These are phyloP conservation scores for Colletotrichum salicis DNA, from an alignment of 2,329 filamentous ascomycete genomes.

Conservation along the genomic window DNA sequence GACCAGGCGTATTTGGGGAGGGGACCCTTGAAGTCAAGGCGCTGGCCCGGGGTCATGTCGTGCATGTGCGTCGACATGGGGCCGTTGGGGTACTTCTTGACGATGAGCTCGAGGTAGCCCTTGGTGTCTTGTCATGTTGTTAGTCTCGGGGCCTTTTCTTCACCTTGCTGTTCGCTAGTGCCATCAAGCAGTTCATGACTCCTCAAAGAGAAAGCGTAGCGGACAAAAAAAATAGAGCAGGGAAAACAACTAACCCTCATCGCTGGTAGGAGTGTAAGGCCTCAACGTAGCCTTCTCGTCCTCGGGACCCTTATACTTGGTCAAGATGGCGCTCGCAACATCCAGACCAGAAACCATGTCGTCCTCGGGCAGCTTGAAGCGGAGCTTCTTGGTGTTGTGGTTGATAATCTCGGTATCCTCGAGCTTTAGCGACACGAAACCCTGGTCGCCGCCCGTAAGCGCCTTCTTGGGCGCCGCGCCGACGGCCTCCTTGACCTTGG, in stretches of 20 bases:
- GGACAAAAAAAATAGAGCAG: not conserved
- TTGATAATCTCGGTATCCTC: constrained; percentile 83
- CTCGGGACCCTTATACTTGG: constrained; percentile 88
- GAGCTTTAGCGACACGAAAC: constrained; percentile 84
- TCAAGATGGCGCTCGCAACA: constrained; percentile 87
- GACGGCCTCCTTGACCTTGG: constrained; percentile 59
- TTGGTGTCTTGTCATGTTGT: constrained; percentile 69
- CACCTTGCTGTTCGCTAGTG: not conserved
- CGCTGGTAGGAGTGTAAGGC: constrained; percentile 92
- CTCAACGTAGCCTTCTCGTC: constrained; percentile 87
- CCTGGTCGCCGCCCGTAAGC: constrained; percentile 88
- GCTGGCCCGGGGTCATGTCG: constrained; percentile 82
- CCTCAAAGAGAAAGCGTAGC: not conserved
- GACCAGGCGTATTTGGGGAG: constrained; percentile 93
- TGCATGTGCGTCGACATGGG: constrained; percentile 93
- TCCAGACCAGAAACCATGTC: constrained; percentile 86
- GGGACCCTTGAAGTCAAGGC: constrained; percentile 92
- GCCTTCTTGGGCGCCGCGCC: constrained; percentile 57
- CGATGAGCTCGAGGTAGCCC: constrained; percentile 86
- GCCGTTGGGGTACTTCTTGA: constrained; percentile 92
- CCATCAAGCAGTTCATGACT: not conserved
- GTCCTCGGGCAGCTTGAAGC: constrained; percentile 86
- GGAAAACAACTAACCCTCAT: constrained; percentile 72
- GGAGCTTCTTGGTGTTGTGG: constrained; percentile 94
- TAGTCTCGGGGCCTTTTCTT: constrained; percentile 9